Evolutionary conservation across 768 basidiomycete species (phyloP), one percentile per base, ranked within the genome.

Genomic region (Mycena vulgaris): DNA sequence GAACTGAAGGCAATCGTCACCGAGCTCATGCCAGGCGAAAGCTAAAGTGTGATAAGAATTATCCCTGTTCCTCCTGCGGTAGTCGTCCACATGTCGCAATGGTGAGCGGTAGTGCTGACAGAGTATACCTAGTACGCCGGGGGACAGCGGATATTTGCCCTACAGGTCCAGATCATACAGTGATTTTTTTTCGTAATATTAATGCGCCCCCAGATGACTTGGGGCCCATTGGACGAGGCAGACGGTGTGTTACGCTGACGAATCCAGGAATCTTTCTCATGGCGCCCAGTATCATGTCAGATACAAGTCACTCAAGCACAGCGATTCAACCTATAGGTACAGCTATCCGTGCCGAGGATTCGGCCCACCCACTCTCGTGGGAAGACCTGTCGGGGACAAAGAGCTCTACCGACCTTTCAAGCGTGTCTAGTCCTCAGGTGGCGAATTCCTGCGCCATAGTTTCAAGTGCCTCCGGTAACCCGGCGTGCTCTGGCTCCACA

Each of bases 401-500:
- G 33, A 1, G 13, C 5, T 21, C 49, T 6, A 10, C 4, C 21
- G 64, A 71, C n/a, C 31, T 48, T 3, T 35, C 42, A 28, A 21
- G 17, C 33, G 31, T 25, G 2, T 19, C 49, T 7, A 53, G 11
- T 17, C 39, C 51, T 0, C 66, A 63, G 31, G 13, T 39, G 6
- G 33, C 35, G 5, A 30, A 61, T 25, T 30, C 48, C 14, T 62
- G 68, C 23, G 56, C 68, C 4, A 16, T 66, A 39, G 33, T 52
- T 0, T 19, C 63, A 1, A 35, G 37, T 6, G 60, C 30, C 19
- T 51, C 60, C 9, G 68, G 60, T 2, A 60, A 40, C 3, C n/a
- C 53, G 8, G 33, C 48, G 25, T 69, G 69, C 25, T 58, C 63
- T 10, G 72, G 68, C 16, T 57, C 33, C 14, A 58, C 52, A 9